These are phyloP conservation scores for Prinsepia uniflora DNA, from an alignment of 306 rosid genomes.

Conservation along the genomic window DNA sequence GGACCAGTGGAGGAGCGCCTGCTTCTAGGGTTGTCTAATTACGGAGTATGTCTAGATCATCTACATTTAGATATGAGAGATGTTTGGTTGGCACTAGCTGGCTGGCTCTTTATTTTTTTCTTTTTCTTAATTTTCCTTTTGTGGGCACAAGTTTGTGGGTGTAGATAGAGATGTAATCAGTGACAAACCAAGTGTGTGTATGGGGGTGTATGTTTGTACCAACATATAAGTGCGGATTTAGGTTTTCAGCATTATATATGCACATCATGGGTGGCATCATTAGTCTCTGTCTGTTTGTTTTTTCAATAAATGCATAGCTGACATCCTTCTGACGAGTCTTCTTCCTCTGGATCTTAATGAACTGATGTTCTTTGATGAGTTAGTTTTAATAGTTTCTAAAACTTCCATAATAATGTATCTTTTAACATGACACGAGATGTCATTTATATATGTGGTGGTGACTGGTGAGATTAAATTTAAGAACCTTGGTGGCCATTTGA, in stretches of 20 bases:
- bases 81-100: too few relatives aligned
- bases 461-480: too few relatives aligned
- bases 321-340: not conserved
- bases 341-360: too few relatives aligned
- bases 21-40: slow-evolving; percentile 35
- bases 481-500: too few relatives aligned
- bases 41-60: not conserved
- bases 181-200: not conserved
- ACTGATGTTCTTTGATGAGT: too few relatives aligned
- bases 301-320: not conserved
- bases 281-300: not conserved
- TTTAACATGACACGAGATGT: too few relatives aligned
- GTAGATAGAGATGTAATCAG: not conserved
- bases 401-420: too few relatives aligned
- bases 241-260: not conserved
- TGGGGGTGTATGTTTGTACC: not conserved
- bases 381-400: too few relatives aligned
- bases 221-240: not conserved
- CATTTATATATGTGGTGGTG: too few relatives aligned
- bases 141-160: not conserved
- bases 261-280: not conserved
- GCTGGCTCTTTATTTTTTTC: not conserved
- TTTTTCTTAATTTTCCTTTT: not conserved
- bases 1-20: slow-evolving; percentile 26
- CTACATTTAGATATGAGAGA: not conserved